Evolutionary conservation across 352 stramenopile genomes (phyloP).

Genomic region (Globisporangium camurandrum): DNA sequence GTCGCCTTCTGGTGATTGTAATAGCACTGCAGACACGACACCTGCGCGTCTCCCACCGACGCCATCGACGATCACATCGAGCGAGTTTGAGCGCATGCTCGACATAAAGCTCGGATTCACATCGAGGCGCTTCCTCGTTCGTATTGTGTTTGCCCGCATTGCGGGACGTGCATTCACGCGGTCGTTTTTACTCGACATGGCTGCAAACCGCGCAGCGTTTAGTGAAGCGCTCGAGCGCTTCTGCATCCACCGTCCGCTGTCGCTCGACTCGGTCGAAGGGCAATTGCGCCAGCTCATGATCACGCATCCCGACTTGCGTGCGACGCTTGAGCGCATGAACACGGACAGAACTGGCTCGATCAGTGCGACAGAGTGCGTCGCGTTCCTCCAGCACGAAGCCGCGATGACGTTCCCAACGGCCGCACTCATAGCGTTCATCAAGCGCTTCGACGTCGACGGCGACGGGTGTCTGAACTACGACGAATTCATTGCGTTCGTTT

Average conservation of each 20-base stretch:
- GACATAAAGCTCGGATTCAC: constrained; percentile 29
- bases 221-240: constrained; percentile 24
- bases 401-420: constrained; percentile 22
- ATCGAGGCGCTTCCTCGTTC: constrained; percentile 14
- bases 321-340: constrained; percentile 25
- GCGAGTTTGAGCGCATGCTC: constrained; percentile 18
- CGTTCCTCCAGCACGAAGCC: constrained; percentile 23
- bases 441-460: constrained; percentile 35
- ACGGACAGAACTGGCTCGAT: constrained; percentile 27
- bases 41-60: constrained; percentile 17
- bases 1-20: too few relatives aligned
- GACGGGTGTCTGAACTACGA: constrained; percentile 33
- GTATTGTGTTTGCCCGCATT: constrained; percentile 28
- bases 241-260: constrained; percentile 20
- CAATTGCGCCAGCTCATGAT: constrained; percentile 24
- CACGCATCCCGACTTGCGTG: constrained; percentile 18
- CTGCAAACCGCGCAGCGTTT: constrained; percentile 7
- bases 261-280: constrained; percentile 31
- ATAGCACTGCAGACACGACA: too few relatives aligned
- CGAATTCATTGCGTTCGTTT: constrained; percentile 40
- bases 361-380: constrained; percentile 19
- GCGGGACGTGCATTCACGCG: constrained; percentile 12
- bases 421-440: constrained; percentile 29
- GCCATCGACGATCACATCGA: constrained; percentile 12
- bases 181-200: constrained; percentile 8